Conservation (phyloP, 306 rosid species). For the Delonix regia region DNA sequence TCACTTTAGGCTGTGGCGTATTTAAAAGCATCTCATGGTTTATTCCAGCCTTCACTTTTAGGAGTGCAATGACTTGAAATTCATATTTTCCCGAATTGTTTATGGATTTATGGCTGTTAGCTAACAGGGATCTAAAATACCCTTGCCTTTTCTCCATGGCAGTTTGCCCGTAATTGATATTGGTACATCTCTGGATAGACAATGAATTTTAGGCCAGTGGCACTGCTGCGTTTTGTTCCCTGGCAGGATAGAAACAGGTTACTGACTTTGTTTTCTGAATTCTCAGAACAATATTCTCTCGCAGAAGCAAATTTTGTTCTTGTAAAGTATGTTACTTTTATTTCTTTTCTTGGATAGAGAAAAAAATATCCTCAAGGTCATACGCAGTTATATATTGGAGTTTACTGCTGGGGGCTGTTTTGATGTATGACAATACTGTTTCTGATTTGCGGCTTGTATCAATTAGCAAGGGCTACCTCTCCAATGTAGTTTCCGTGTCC, state of each 20-base stretch:
- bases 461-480: conserved; percentile 12
- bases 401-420: conserved; percentile 17
- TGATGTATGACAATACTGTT: conserved; percentile 32
- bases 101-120: conserved; percentile 22
- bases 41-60: not conserved
- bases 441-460: conserved; percentile 33
- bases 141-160: conserved; percentile 35
- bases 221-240: conserved; percentile 29
- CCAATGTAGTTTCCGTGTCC: conserved; percentile 17
- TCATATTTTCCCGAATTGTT: conserved; percentile 17
- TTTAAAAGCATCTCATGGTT: not conserved
- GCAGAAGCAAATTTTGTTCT: conserved; percentile 48
- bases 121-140: conserved; percentile 13
- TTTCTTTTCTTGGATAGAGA: conserved; percentile 11
- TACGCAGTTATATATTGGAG: conserved; percentile 28
- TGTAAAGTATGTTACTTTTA: conserved; percentile 48
- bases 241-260: conserved; percentile 44
- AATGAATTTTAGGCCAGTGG: conserved; percentile 36
- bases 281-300: conserved; percentile 46
- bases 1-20: conserved; percentile 20
- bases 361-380: not conserved
- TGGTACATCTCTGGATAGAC: conserved; percentile 43
- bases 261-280: conserved; percentile 32
- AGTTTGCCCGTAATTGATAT: conserved; percentile 38
- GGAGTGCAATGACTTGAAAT: conserved; percentile 14